phyloP scores from a whole-genome alignment of 2,329 filamentous ascomycete species.

The Penicillium paneum region DNA sequence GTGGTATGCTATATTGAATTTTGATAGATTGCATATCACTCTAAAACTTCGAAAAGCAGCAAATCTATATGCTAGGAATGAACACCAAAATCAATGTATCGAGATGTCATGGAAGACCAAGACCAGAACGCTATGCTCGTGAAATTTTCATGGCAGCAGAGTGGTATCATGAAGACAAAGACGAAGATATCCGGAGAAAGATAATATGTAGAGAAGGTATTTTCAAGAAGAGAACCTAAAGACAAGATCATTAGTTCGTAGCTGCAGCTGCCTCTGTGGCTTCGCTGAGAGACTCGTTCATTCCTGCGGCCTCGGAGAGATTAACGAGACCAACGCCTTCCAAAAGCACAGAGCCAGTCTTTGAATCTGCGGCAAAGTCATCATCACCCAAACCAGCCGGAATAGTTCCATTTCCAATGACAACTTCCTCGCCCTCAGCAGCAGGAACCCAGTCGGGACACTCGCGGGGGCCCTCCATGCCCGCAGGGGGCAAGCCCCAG shows the following conservation, averaged over 20 bases:
- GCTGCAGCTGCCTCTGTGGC: not conserved
- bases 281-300: constrained; percentile 1
- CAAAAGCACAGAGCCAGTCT: constrained; percentile 30
- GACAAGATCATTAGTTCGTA: constrained; percentile 1
- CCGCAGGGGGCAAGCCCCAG: constrained; percentile 81
- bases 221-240: constrained; percentile 2
- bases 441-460: constrained; percentile 51
- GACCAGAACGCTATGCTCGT: constrained; percentile 9
- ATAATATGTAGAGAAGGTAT: constrained; percentile 2
- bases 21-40: not conserved
- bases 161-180: constrained; percentile 4
- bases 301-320: constrained; percentile 22
- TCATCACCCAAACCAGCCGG: constrained; percentile 28
- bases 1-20: not conserved
- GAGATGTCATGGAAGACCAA: not conserved
- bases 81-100: not conserved
- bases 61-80: not conserved
- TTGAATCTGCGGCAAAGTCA: constrained; percentile 13
- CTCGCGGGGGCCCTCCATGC: constrained; percentile 67
- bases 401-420: constrained; percentile 37
- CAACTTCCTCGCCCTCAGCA: constrained; percentile 37
- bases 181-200: not conserved
- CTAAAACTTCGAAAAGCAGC: not conserved
- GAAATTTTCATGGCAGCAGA: not conserved
- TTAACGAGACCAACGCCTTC: constrained; percentile 37